Evolutionary conservation across 163 green algal species (phyloP), one percentile per base, ranked within the genome.

Genomic region (Scenedesmus sp.): DNA sequence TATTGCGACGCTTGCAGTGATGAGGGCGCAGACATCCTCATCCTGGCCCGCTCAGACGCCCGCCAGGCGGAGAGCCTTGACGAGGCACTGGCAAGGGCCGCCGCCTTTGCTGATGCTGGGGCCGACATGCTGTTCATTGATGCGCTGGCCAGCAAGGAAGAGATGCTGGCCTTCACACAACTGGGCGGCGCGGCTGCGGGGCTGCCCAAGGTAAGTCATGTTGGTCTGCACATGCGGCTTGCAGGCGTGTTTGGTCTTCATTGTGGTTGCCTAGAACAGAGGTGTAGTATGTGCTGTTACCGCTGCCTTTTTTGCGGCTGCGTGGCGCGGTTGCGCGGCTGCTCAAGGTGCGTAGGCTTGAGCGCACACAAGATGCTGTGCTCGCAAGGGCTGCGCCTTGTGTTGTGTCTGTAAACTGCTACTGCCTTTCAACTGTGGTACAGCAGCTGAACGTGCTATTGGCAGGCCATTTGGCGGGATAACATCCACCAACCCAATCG

Each of bases 71-170:
- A 94, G 66, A 96, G 91, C 9, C 83, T 99, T 60, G 94, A 98
- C 20, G 98, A 99, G 92, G 98, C 98, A 9, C 93, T 99, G 70
- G 97, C 93, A 94, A 89, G 98, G 4, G 95, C 94, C 0, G 86
- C 93, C 20, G 97, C 97, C 3, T 99, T 99, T 95, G 97, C 96
- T 1, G 98, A 99, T 66, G 97, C 95, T 7, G 97, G 98, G 56
- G 96, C 97, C 59, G 96, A 99, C 93, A 94, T 99, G 18, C 90
- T 99, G 4, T 99, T 99, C 93, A 97, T 99, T 59, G 98, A 99
- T 86, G 98, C 98, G 3, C 94, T 99, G 88, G 96, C 96, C 85
- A 96, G 90, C 10, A 94, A 93, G 62, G 97, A 96, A 20, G 98
- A 99, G 92, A 99, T 99, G 98, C 66, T 74, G 15, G 93, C 93